Evolutionary conservation across 208 protist species (phyloP).

Genomic region (Crithidia expoeki): DNA sequence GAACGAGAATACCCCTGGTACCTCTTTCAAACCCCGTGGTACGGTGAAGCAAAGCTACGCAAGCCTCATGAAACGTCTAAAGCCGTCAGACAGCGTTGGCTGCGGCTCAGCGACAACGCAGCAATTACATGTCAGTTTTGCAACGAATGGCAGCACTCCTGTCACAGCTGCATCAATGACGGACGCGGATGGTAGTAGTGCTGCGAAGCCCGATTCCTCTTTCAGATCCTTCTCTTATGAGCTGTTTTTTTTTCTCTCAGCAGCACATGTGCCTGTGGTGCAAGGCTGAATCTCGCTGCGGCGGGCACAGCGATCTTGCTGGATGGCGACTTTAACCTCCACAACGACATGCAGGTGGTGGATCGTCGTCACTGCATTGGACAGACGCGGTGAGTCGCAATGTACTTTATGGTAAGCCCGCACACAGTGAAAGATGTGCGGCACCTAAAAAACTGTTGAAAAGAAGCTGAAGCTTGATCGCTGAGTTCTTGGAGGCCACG

Average conservation of each 20-base stretch:
- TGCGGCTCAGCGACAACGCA: no score
- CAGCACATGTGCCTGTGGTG: slow-evolving; percentile 92
- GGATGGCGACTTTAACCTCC: slow-evolving; percentile 95
- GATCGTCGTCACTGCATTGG: slow-evolving; percentile 95
- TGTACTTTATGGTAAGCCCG: slow-evolving; percentile 91
- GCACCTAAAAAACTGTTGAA: slow-evolving; percentile 33
- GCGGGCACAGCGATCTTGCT: slow-evolving; percentile 97
- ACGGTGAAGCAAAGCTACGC: background rate
- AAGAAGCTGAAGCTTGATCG: slow-evolving; percentile 31
- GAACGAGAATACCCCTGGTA: background rate
- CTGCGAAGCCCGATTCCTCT: no score
- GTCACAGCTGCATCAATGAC: background rate
- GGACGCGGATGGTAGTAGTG: background rate
- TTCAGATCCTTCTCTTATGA: background rate
- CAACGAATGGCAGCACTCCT: no score
- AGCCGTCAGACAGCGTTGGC: no score
- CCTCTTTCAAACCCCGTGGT: background rate
- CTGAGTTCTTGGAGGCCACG: slow-evolving; percentile 8
- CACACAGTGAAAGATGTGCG: slow-evolving; percentile 93
- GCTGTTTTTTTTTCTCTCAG: slow-evolving; percentile 95
- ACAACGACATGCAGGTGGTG: slow-evolving; percentile 93
- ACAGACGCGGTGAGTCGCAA: slow-evolving; percentile 90
- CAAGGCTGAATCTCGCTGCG: slow-evolving; percentile 96
- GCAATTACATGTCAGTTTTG: no score
- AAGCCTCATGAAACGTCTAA: background rate